phyloP scores from a whole-genome alignment of 106 monocot species.

The Phalaenopsis equestris region DNA sequence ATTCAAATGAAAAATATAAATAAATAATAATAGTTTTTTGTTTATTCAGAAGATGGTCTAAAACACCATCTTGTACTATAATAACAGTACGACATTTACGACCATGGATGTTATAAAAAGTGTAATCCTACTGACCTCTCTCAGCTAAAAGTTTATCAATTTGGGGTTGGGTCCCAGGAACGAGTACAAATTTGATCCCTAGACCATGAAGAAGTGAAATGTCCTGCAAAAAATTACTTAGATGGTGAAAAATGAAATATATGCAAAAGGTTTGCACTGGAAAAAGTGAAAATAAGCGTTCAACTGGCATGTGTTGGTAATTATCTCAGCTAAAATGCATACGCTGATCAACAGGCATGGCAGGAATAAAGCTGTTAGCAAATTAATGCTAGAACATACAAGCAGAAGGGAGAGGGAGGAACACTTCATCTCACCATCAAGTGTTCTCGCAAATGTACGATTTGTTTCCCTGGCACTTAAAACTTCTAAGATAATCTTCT shows the following conservation, averaged over 20 bases:
- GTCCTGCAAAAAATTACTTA: neutral
- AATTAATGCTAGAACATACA: neutral
- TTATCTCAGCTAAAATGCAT: neutral
- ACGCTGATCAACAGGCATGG: neutral
- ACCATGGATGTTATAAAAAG: no score
- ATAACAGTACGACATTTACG: neutral
- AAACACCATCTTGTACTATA: neutral
- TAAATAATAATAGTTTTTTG: neutral
- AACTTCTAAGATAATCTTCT: neutral
- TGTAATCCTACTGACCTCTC: constrained; percentile 1
- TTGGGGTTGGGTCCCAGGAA: constrained; percentile 12
- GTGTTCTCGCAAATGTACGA: neutral
- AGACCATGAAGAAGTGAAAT: constrained; percentile 14
- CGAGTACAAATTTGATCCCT: constrained; percentile 16
- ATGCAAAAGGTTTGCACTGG: neutral
- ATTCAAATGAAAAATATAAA: neutral
- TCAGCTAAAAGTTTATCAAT: constrained; percentile 8
- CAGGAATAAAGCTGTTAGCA: neutral
- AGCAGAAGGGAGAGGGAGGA: neutral
- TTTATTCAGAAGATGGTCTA: neutral
- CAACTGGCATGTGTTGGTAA: neutral
- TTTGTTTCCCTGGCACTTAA: neutral
- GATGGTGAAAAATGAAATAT: neutral
- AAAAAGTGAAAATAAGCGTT: neutral
- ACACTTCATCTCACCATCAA: neutral